Base-by-base conservation (phyloP, 805 yeast genomes). In the Wickerhamia fluorescens region DNA sequence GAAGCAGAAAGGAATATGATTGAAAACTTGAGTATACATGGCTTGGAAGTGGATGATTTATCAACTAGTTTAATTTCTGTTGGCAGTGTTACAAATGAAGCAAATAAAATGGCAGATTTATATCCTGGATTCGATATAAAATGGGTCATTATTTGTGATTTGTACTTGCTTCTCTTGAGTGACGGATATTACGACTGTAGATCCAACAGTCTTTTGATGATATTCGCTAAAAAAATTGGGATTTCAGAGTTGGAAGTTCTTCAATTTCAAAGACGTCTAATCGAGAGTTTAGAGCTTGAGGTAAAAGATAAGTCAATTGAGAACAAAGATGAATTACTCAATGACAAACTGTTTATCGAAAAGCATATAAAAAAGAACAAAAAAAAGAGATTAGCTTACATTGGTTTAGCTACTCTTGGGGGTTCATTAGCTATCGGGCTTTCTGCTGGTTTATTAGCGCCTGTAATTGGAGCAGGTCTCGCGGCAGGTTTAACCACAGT, bases 401-500 rank as follows among this genome's bases (percentile, higher is more conserved):
- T 92, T 37, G 99, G 97, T 1, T 59, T 92, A 27, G 99, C 99
- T 0, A 92, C 97, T 6, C 68, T 88, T 10, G 97, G 97, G 16
- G 99, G 99, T 2, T 88, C 95, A 1, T 61, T 92, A 14, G 95
- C 92, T 2, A 73, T 92, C 34, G 99, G 99, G 2, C 62, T 92
- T 12, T 85, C 96, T 36, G 97, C 95, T 6, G 99, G 99, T 5
- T 56, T 92, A 24, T 60, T 92, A 25, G 98, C 98, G 0, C 99
- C 99, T 0, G 95, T 94, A 3, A 94, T 92, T 46, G 97, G 97
- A 28, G 97, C 97, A 2, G 99, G 99, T 46, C 49, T 92, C 16
- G 98, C 97, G 2, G 97, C 97, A 3, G 99, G 97, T 10, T 64
- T 92, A 23, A 79, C 96, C 2, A 92, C 98, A 0, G 75, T 89